A percentile compares a stretch with the other conserved stretches of the same genome.
Evolutionary conservation across 352 stramenopile genomes (phyloP).

Genomic region (Phytopythium boreale): DNA sequence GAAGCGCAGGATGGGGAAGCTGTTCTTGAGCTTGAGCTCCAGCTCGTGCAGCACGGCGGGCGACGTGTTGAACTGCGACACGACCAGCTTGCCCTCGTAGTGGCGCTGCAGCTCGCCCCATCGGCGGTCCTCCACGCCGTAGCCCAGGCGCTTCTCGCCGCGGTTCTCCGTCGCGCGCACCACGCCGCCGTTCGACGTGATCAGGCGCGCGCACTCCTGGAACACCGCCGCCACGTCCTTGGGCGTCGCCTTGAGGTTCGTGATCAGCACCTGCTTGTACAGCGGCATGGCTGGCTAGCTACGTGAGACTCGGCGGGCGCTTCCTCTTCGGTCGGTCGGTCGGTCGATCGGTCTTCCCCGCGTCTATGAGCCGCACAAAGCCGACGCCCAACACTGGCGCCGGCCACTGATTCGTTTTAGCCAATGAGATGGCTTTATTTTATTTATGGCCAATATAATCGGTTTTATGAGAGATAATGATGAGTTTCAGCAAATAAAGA

Average conservation of each 20-base stretch:
- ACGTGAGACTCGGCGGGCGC: background rate
- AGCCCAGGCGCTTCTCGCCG: conserved; percentile 79
- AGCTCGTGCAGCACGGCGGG: conserved; percentile 62
- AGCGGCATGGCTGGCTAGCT: conserved; percentile 54
- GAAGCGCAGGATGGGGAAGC: conserved; percentile 83
- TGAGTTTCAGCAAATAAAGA: background rate
- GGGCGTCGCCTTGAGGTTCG: conserved; percentile 84
- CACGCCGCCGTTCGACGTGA: conserved; percentile 66
- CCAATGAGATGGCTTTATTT: conserved; percentile 12
- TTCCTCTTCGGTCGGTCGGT: background rate
- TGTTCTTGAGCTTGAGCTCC: conserved; percentile 83
- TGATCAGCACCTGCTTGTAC: conserved; percentile 89
- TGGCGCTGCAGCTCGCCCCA: conserved; percentile 85
- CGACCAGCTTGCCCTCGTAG: conserved; percentile 84
- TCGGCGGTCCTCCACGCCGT: conserved; percentile 80
- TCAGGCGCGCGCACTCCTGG: conserved; percentile 73
- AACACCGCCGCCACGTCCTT: conserved; percentile 82
- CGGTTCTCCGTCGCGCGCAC: conserved; percentile 78
- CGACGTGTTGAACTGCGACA: conserved; percentile 85
- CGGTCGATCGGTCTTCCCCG: background rate
- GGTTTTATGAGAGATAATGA: background rate
- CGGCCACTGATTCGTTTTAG: conserved; percentile 18
- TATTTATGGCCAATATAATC: background rate
- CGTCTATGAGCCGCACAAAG: conserved; percentile 14
- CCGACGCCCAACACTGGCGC: background rate